These are phyloP conservation scores for Globisporangium megalacanthum DNA, from an alignment of 352 stramenopile species.

Conservation along the genomic window DNA sequence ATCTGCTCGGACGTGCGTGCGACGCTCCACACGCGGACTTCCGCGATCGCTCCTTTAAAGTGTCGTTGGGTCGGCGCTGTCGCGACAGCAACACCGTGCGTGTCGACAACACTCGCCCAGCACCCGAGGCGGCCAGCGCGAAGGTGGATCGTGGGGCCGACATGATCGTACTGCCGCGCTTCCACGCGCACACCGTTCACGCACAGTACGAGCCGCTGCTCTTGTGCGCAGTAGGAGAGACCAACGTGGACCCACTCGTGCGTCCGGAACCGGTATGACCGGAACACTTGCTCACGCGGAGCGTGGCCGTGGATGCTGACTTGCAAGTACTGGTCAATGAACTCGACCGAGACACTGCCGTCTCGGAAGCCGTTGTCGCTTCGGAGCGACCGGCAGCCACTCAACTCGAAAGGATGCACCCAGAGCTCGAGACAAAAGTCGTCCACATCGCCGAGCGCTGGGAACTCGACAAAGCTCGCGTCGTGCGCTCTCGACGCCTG, in stretches of 20 bases:
- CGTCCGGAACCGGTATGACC: conserved; percentile 35
- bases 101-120: conserved; percentile 54
- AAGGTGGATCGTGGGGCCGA: conserved; percentile 43
- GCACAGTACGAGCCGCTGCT: conserved; percentile 27
- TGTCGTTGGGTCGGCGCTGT: conserved; percentile 38
- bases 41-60: conserved; percentile 70
- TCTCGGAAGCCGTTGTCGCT: conserved; percentile 68
- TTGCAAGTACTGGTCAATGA: conserved; percentile 62
- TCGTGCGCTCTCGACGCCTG: conserved; percentile 36
- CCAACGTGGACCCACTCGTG: conserved; percentile 71
- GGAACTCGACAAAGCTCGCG: conserved; percentile 62
- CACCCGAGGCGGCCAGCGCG: conserved; percentile 57
- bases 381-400: conserved; percentile 56
- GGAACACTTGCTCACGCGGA: conserved; percentile 69
- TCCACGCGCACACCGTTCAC: conserved; percentile 49
- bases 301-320: conserved; percentile 66
- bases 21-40: conserved; percentile 70
- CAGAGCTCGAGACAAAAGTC: conserved; percentile 82
- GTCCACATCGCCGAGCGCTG: conserved; percentile 45
- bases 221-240: conserved; percentile 36
- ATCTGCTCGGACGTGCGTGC: conserved; percentile 39
- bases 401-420: conserved; percentile 63
- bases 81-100: conserved; percentile 25
- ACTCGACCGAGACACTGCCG: conserved; percentile 68
- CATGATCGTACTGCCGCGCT: conserved; percentile 31